Percentiles rank a stretch among this genome's conserved stretches.
Conservation (phyloP, 2,329 filamentous ascomycete species). For the Fusarium pilosicola region DNA sequence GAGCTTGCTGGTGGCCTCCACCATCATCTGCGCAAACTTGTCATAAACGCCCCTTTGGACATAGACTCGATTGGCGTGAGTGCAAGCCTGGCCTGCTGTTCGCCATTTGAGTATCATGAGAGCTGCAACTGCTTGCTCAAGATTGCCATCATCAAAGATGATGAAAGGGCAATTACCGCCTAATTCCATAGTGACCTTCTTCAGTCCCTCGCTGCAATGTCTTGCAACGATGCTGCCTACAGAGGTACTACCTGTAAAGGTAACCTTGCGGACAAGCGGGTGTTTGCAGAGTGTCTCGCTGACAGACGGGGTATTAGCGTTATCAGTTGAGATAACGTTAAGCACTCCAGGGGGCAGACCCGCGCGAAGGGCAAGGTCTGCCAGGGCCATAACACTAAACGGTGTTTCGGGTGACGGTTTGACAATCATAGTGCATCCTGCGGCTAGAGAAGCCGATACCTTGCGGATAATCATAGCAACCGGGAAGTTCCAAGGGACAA, state of each 20-base stretch:
- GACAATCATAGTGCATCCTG: constrained; percentile 78
- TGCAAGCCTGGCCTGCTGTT: constrained; percentile 76
- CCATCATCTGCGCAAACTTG: neutral
- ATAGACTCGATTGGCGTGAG: constrained; percentile 68
- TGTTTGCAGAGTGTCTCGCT: constrained; percentile 59
- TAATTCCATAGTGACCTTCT: constrained; percentile 74
- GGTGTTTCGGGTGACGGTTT: constrained; percentile 81
- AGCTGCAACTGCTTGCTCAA: neutral
- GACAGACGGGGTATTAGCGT: constrained; percentile 55
- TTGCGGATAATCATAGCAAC: constrained; percentile 61
- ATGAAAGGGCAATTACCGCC: constrained; percentile 76
- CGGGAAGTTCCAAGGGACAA: constrained; percentile 68
- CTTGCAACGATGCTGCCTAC: constrained; percentile 74
- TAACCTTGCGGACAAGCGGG: constrained; percentile 67
- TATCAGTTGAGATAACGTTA: constrained; percentile 49
- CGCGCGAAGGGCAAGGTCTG: constrained; percentile 73
- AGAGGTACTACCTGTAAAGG: constrained; percentile 78
- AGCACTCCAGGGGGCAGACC: constrained; percentile 81
- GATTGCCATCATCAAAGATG: constrained; percentile 72
- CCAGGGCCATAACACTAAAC: constrained; percentile 74
- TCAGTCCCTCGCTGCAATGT: constrained; percentile 69
- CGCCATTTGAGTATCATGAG: constrained; percentile 65
- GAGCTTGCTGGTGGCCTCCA: neutral
- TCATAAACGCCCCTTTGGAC: constrained; percentile 69
- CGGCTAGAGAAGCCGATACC: constrained; percentile 67